phyloP scores from a whole-genome alignment of 371 early-diverging fungal genomes.

The Fennellomyces sp. region DNA sequence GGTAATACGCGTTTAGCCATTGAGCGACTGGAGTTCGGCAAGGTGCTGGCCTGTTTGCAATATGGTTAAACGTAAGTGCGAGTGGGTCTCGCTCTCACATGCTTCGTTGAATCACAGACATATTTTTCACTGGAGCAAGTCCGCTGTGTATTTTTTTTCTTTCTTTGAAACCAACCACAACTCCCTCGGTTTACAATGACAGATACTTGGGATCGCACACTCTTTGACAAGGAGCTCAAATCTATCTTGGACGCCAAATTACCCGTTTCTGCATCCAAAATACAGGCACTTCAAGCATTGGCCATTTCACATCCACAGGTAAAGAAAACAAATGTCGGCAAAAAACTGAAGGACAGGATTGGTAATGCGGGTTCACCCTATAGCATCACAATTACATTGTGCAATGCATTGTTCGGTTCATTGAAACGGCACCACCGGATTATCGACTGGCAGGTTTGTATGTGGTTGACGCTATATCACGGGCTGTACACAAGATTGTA shows the following conservation, averaged over 20 bases:
- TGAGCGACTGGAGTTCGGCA: too few species aligned
- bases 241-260: constrained; percentile 53
- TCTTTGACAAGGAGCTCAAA: constrained; percentile 64
- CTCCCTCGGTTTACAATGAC: too few species aligned
- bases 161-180: too few species aligned
- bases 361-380: too few species aligned
- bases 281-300: constrained; percentile 50
- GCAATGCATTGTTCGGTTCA: constrained; percentile 55
- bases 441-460: constrained; percentile 69
- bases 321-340: constrained; percentile 6
- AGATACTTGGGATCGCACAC: constrained; percentile 49
- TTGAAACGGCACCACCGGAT: constrained; percentile 60
- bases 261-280: constrained; percentile 70
- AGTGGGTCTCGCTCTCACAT: too few species aligned
- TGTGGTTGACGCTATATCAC: constrained; percentile 69
- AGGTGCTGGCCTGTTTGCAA: too few species aligned
- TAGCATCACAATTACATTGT: constrained; percentile 63
- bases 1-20: too few species aligned
- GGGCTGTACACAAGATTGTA: constrained; percentile 46
- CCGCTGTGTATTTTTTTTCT: too few species aligned
- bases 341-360: too few species aligned
- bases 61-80: too few species aligned
- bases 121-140: too few species aligned
- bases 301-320: constrained; percentile 64
- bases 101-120: too few species aligned